These are phyloP conservation scores for Cicer pinnatifidum DNA, from an alignment of 306 rosid species.

Conservation along the genomic window DNA sequence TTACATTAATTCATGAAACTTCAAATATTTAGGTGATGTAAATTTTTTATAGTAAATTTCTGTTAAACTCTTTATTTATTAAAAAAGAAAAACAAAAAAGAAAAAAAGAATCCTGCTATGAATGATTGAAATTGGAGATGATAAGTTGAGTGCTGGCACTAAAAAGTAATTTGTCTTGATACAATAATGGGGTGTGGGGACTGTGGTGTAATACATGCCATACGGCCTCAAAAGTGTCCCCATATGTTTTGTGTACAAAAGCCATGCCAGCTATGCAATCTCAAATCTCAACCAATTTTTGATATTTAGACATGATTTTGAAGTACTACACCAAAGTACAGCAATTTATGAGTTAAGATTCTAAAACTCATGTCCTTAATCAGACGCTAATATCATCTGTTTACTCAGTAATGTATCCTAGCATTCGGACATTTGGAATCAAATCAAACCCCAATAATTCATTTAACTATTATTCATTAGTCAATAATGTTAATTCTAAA, in stretches of 20 bases:
- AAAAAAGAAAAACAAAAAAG: too few species aligned
- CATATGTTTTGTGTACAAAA: constrained; percentile 12
- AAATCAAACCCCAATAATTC: constrained; percentile 52
- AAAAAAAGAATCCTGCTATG: neutral
- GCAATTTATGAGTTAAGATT: constrained; percentile 49
- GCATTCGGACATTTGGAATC: constrained; percentile 73
- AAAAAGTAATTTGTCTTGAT: constrained; percentile 42
- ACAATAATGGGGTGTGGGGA: constrained; percentile 28
- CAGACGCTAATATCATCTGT: constrained; percentile 48
- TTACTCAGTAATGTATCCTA: constrained; percentile 55
- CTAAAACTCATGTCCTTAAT: constrained; percentile 47
- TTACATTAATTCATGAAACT: too few species aligned
- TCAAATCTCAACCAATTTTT: constrained; percentile 39
- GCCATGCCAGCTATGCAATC: constrained; percentile 48
- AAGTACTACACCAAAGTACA: constrained; percentile 61
- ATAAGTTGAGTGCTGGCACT: constrained; percentile 47
- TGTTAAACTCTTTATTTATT: too few species aligned
- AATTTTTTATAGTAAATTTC: too few species aligned
- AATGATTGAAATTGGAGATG: constrained; percentile 52
- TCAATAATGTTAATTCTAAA: constrained; percentile 43
- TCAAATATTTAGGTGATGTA: too few species aligned
- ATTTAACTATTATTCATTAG: constrained; percentile 45
- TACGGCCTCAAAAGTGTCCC: constrained; percentile 42
- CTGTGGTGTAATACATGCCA: constrained; percentile 37
- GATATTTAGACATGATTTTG: constrained; percentile 49